Evolutionary conservation across 352 stramenopile species (phyloP).

Genomic region (Phytopythium mirpurense): DNA sequence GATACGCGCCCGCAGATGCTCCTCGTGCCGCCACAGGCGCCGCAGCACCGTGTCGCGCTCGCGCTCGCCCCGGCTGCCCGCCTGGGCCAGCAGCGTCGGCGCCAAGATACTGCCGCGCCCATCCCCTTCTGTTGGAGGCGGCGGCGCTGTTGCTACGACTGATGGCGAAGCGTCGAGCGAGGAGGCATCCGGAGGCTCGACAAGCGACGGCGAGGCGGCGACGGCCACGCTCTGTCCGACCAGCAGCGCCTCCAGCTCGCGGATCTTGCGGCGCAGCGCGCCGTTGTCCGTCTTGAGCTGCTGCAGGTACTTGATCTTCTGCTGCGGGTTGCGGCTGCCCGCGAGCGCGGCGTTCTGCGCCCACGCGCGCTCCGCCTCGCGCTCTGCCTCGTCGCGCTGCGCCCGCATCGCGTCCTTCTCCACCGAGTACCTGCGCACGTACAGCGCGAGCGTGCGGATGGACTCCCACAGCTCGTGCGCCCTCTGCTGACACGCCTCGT

Average conservation of each 20-base stretch:
- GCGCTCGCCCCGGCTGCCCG: slow-evolving; percentile 21
- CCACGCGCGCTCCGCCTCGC: slow-evolving; percentile 49
- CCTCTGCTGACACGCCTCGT: slow-evolving; percentile 57
- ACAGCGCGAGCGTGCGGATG: slow-evolving; percentile 50
- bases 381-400: slow-evolving; percentile 56
- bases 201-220: neutral
- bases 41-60: slow-evolving; percentile 37
- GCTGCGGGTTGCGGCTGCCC: slow-evolving; percentile 56
- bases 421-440: slow-evolving; percentile 53
- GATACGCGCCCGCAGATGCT: slow-evolving; percentile 43
- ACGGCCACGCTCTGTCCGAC: slow-evolving; percentile 6
- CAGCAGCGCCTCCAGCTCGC: slow-evolving; percentile 48
- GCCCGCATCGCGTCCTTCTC: slow-evolving; percentile 38
- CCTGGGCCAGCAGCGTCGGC: slow-evolving; percentile 18
- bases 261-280: slow-evolving; percentile 37
- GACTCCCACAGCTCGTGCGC: slow-evolving; percentile 68
- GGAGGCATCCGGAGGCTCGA: no score
- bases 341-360: slow-evolving; percentile 49
- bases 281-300: slow-evolving; percentile 66
- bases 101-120: neutral
- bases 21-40: slow-evolving; percentile 44
- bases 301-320: slow-evolving; percentile 73
- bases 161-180: no score
- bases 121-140: no score
- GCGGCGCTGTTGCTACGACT: no score